These are phyloP conservation scores for Mortierella hygrophila DNA, from an alignment of 192 early-diverging fungal genomes.

Conservation along the genomic window DNA sequence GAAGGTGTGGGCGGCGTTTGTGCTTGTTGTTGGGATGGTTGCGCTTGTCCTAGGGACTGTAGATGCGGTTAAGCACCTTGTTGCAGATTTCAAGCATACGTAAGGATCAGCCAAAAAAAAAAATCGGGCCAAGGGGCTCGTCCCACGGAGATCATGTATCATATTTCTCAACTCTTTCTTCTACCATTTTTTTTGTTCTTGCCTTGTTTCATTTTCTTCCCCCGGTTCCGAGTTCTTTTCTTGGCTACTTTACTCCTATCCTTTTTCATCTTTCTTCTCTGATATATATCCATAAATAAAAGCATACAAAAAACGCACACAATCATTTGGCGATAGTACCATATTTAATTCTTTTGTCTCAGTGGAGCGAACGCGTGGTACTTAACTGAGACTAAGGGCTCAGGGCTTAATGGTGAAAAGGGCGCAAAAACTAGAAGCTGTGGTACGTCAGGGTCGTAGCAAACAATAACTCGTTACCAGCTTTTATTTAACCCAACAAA, in stretches of 20 bases:
- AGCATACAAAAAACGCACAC: background rate
- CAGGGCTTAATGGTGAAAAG: background rate
- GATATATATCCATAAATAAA: background rate
- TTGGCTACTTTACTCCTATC: background rate
- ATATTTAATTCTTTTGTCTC: background rate
- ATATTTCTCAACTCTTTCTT: background rate
- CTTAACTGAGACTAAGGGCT: background rate
- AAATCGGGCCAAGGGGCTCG: no score
- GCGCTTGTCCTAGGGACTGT: constrained; percentile 65
- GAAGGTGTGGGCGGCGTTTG: constrained; percentile 63
- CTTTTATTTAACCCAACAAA: background rate
- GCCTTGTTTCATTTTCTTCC: background rate
- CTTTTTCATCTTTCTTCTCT: background rate
- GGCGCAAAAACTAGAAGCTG: background rate
- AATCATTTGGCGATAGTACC: background rate
- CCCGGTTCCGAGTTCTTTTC: background rate
- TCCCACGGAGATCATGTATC: background rate
- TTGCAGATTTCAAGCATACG: constrained; percentile 49
- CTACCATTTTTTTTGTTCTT: background rate
- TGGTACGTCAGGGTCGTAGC: no score
- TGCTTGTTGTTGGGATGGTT: constrained; percentile 66
- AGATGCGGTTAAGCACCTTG: constrained; percentile 64
- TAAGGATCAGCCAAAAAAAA: background rate
- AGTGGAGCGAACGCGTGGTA: background rate
- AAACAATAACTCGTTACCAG: no score